Base-by-base conservation (phyloP, 2,329 filamentous ascomycete genomes). In the Penicillium crustosum region DNA sequence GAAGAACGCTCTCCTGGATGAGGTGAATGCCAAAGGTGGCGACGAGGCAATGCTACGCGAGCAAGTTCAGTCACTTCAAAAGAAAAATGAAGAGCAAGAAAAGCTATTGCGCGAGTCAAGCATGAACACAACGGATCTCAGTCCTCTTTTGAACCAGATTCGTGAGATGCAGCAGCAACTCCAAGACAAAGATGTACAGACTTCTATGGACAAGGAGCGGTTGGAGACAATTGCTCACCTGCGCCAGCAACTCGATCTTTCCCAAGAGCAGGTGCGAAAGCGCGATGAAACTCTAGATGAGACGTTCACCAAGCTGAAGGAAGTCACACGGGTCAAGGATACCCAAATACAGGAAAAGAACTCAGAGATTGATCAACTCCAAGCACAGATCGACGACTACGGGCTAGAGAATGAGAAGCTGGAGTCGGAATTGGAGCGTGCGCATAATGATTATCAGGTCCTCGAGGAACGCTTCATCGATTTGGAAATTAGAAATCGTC, bases 281-380 rank as follows among this genome's bases (percentile, higher is more conserved):
- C 73, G 72, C 9, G 71, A 76, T 51, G 63, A 60, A 10, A 66
- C 66, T 8, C 60, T 77, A 5, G 72, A 74, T 23, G 71, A 77
- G 27, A 70, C 68, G 2, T 58, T 69, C 21, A 53, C 62, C 2
- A 73, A 69, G 42, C 59, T 77, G 15, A 66, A 69, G 54, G 74
- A 76, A 49, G 60, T 72, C 17, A 70, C 69, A 0, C 55, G 66
- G 6, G 63, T 62, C 8, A 75, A 70, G 54, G 72, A 77, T 43
- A 55, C 59, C n/a, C 70, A 75, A 33, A 58, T 75, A 4, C 69
- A 65, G 6, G 68, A 76, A 58, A 74, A 74, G 39, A 70, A 73
- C 45, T 58, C 66, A 0, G 74, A 75, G 51, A 73, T 77, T 47
- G 73, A 76, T 35, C 64, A 66, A 4, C 66, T 78, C 27, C 73